These are phyloP conservation scores for Meyerozyma sp. DNA, from an alignment of 1,139 yeast genomes.

Conservation along the genomic window DNA sequence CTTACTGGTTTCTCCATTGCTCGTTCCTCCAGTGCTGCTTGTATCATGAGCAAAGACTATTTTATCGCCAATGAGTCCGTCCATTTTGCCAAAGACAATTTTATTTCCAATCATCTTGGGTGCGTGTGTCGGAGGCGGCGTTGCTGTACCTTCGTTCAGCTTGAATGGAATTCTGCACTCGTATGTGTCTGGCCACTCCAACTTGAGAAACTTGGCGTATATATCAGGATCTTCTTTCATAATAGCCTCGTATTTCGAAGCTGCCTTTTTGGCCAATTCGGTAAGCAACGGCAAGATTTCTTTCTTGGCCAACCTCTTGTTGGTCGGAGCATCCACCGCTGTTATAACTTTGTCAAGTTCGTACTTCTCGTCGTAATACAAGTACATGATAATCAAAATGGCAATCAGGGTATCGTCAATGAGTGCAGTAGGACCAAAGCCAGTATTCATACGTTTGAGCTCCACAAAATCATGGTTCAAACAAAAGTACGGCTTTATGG, in stretches of 20 bases:
- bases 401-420: conserved; percentile 73
- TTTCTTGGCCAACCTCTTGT: conserved; percentile 38
- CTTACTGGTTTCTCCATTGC: background rate
- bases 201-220: conserved; percentile 24
- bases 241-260: conserved; percentile 16
- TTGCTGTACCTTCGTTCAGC: background rate
- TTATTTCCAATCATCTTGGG: background rate
- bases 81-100: background rate
- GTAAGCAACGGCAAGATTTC: conserved; percentile 27
- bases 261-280: conserved; percentile 10
- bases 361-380: conserved; percentile 12
- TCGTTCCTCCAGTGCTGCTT: background rate
- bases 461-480: conserved; percentile 54
- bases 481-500: conserved; percentile 29
- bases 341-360: conserved; percentile 2
- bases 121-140: background rate
- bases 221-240: conserved; percentile 27
- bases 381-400: conserved; percentile 49
- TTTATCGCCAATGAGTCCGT: background rate
- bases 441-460: conserved; percentile 68
- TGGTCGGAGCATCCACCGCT: conserved; percentile 30
- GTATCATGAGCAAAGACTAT: background rate
- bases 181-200: background rate
- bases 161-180: background rate
- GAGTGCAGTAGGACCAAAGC: conserved; percentile 74